phyloP scores from a whole-genome alignment of 2,329 filamentous ascomycete genomes.

The Pseudogymnoascus sp. region DNA sequence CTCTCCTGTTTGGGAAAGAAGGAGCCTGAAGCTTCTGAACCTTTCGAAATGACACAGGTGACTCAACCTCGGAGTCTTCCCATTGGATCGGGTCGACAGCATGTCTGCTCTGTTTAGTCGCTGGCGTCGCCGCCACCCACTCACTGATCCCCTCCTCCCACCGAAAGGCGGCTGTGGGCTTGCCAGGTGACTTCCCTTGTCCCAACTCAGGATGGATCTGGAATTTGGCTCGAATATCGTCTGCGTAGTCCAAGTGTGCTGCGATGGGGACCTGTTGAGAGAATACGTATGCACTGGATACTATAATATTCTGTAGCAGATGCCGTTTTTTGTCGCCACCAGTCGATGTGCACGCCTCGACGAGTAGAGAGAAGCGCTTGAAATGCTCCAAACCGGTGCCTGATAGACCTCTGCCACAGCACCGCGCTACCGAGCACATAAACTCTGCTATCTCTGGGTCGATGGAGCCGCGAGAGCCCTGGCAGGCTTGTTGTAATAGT shows the following conservation, averaged over 20 bases:
- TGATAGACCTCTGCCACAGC: conserved; percentile 38
- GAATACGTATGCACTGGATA: conserved; percentile 31
- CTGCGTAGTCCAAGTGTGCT: conserved; percentile 29
- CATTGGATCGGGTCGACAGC: conserved; percentile 17
- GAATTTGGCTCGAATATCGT: conserved; percentile 22
- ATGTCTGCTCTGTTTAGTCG: conserved; percentile 23
- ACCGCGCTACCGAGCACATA: conserved; percentile 42
- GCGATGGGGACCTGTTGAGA: conserved; percentile 26
- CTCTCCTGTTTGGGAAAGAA: neutral
- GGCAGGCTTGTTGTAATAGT: conserved; percentile 1
- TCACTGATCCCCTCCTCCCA: conserved; percentile 54
- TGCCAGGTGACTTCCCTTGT: neutral
- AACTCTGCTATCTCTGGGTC: conserved; percentile 31
- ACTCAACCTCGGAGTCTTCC: conserved; percentile 20
- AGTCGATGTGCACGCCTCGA: conserved; percentile 18
- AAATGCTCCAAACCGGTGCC: conserved; percentile 34
- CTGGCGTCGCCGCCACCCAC: conserved; percentile 48
- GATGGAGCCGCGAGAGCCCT: neutral
- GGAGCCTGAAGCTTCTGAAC: neutral
- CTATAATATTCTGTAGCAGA: conserved; percentile 25
- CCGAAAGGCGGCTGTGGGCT: conserved; percentile 32
- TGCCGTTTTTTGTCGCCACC: conserved; percentile 7
- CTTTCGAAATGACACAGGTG: conserved; percentile 21
- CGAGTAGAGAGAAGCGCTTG: conserved; percentile 31
- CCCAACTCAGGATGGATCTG: neutral